Conservation (phyloP, 192 early-diverging fungal species). For the Ambispora gerdemannii region DNA sequence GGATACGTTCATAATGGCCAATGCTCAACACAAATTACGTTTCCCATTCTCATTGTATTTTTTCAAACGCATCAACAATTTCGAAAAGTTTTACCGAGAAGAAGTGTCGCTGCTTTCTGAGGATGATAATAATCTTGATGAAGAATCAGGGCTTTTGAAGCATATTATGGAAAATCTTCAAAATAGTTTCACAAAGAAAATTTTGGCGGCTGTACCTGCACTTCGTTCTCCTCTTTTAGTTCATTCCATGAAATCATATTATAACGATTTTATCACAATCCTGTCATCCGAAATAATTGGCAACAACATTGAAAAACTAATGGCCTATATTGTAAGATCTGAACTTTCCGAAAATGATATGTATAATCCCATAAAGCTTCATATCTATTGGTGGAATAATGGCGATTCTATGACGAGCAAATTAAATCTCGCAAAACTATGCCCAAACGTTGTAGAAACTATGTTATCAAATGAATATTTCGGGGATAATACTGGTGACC, state of each 20-base stretch:
- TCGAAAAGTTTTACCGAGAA: conserved; percentile 27
- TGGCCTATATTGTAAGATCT: conserved; percentile 4
- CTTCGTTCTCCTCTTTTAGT: conserved; percentile 11
- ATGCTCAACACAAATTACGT: conserved; percentile 2
- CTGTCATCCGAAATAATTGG: neutral
- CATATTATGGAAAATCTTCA: neutral
- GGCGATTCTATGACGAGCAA: neutral
- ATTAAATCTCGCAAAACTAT: conserved; percentile 16
- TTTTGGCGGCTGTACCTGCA: neutral
- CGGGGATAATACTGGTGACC: neutral
- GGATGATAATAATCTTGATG: conserved; percentile 18
- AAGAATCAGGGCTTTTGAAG: neutral
- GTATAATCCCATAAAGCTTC: conserved; percentile 16
- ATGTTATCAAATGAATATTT: neutral
- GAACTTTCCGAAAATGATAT: conserved; percentile 11
- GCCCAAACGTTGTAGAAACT: conserved; percentile 3
- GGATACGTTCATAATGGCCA: conserved; percentile 17
- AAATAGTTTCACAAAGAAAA: conserved; percentile 1
- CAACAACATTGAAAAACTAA: neutral
- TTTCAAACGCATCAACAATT: conserved; percentile 24
- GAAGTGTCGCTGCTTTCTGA: neutral
- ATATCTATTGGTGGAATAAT: conserved; percentile 29
- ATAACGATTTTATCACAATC: conserved; percentile 29
- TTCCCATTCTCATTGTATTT: conserved; percentile 35
- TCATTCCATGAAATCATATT: conserved; percentile 17